Evolutionary conservation across 331 rosid genomes (phyloP), one percentile per base, ranked within the genome.

Genomic region (Acacia concinna): DNA sequence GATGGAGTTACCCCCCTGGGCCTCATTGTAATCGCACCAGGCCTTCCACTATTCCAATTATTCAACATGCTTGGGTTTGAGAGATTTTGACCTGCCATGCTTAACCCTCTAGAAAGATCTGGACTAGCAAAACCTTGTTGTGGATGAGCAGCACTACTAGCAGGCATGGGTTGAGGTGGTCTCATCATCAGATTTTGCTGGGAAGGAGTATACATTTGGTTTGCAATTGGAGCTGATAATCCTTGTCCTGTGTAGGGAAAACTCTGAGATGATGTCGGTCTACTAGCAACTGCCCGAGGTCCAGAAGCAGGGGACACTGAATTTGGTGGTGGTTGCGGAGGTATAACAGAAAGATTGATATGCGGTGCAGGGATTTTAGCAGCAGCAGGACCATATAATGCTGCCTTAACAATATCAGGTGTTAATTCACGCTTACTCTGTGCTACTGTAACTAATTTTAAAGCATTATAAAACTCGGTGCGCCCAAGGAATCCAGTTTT

Each of bases 401-500:
- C 97, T 5, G 93, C 99, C 68, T 95, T 91, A 25, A 95, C 99
- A 38, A 95, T 93, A 32, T 95, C 99, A 12, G 93, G 94, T 0
- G 94, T 93, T 73, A 95, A 83, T 2, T 95, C 93, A 63, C 99
- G 89, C 88, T 90, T 89, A 84, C 98, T 95, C 83, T 95, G 99
- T 60, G 99, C 97, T 47, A 93, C 99, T 35, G 98, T 95, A 20
- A 89, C 97, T 68, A 95, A 90, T 87, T 86, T 93, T 77, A 95
- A 90, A 75, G 97, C 99, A 88, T 95, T 95, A 75, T 79, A 95
- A 86, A 95, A 95, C 79, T 93, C 99, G 0, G 84, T 64, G 41
- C 96, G 92, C 56, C 97, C 93, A 70, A 95, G 98, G 81, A 93
- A 93, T 78, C 94, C 96, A 72, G 96, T 89, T 86, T 95, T 92